phyloP scores from a whole-genome alignment of 1,284 basidiomycete genomes.

The Leccinum ambiguum region DNA sequence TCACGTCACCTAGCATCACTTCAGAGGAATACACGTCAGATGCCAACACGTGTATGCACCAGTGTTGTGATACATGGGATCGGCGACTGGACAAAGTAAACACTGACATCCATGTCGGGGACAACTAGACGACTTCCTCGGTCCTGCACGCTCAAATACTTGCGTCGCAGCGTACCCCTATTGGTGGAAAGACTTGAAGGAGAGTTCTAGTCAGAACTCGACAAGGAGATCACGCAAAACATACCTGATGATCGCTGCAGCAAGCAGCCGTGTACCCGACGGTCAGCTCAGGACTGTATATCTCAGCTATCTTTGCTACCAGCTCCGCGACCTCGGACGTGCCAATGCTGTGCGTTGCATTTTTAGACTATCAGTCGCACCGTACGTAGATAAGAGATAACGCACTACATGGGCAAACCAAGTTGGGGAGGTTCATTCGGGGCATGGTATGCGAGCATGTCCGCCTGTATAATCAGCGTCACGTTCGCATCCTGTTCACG shows the following conservation, averaged over 20 bases:
- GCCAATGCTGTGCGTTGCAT: conserved; percentile 57
- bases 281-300: conserved; percentile 81
- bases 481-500: conserved; percentile 60
- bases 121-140: conserved; percentile 42
- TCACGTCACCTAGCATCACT: conserved; percentile 61
- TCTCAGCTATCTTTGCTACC: conserved; percentile 66
- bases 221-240: conserved; percentile 5
- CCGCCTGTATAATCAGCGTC: conserved; percentile 82
- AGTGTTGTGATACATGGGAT: conserved; percentile 86
- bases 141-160: conserved; percentile 80
- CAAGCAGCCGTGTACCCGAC: conserved; percentile 80
- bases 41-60: conserved; percentile 39
- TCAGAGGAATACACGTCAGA: background rate
- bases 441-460: conserved; percentile 83
- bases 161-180: conserved; percentile 83
- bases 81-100: conserved; percentile 50
- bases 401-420: conserved; percentile 66
- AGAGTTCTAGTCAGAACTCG: background rate
- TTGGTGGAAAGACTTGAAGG: conserved; percentile 68
- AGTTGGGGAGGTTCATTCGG: conserved; percentile 77
- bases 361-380: background rate
- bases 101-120: background rate
- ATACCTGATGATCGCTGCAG: conserved; percentile 84
- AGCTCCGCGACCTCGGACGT: conserved; percentile 75
- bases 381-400: conserved; percentile 5